Evolutionary conservation across 2,329 filamentous ascomycete species (phyloP).

Genomic region (Alternaria sp.): DNA sequence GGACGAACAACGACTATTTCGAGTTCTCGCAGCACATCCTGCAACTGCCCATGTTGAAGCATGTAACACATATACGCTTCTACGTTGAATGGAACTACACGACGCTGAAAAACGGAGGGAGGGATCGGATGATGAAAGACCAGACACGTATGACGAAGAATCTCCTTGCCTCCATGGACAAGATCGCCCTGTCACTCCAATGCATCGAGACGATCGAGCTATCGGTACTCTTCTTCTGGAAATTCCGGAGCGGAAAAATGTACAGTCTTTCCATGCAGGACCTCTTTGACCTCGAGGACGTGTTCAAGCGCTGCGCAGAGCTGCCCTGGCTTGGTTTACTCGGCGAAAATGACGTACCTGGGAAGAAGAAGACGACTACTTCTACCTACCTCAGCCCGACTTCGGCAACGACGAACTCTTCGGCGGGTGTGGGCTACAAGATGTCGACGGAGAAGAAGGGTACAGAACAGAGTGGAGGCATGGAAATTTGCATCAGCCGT

Average conservation of each 20-base stretch:
- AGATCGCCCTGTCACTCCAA: slow-evolving; percentile 31
- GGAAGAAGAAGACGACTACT: slow-evolving; percentile 5
- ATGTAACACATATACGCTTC: slow-evolving; percentile 39
- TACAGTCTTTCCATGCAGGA: slow-evolving; percentile 46
- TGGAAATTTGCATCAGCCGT: slow-evolving; percentile 45
- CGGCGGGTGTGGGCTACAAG: slow-evolving; percentile 45
- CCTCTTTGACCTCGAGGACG: slow-evolving; percentile 44
- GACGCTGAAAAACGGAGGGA: slow-evolving; percentile 26
- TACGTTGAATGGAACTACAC: slow-evolving; percentile 48
- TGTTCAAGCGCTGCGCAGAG: slow-evolving; percentile 43
- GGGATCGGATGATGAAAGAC: slow-evolving; percentile 28
- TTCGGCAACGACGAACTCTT: slow-evolving; percentile 3
- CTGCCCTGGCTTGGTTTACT: slow-evolving; percentile 39
- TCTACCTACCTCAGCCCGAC: slow-evolving; percentile 24
- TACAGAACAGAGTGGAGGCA: slow-evolving; percentile 43
- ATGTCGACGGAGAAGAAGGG: slow-evolving; percentile 41
- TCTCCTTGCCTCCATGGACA: slow-evolving; percentile 42
- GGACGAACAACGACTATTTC: slow-evolving; percentile 39
- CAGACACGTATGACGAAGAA: slow-evolving; percentile 41
- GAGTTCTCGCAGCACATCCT: slow-evolving; percentile 45
- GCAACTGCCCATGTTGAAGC: slow-evolving; percentile 35
- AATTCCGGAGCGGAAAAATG: slow-evolving; percentile 39
- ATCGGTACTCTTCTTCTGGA: slow-evolving; percentile 46
- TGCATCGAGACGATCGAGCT: slow-evolving; percentile 41
- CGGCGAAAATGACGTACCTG: slow-evolving; percentile 28